Base-by-base conservation (phyloP, 2,329 filamentous ascomycete species). In the Apiospora koreana region DNA sequence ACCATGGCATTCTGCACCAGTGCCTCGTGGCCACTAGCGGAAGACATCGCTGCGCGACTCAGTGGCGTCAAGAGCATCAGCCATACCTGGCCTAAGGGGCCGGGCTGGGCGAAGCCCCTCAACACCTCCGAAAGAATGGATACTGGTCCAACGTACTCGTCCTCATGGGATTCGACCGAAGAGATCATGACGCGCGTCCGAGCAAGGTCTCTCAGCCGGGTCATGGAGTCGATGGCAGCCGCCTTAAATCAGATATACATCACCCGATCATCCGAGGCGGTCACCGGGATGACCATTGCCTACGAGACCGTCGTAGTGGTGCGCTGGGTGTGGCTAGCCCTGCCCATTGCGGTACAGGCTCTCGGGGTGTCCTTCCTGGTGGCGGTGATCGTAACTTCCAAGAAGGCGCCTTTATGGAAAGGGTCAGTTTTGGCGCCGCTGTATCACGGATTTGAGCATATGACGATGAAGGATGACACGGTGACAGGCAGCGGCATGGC, bases 371-470 rank as follows among this genome's bases (percentile, higher is more conserved):
- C 66, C 0, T 69, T 69, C 38, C 25, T 69, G 12, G 10, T 62
- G 21, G 38, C 42, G 10, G 69, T 67, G 54, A 58, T 69, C 10
- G 38, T 18, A 18, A 43, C 31, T 14, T 48, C 25, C 31, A 45
- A n/a, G 16, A 41, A 42, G 21, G 35, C 23, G 25, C 69, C 43
- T 5, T 18, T 67, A 5, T 67, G 69, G 64, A 67, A 67, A 31
- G 69, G 45, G 7, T 69, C 69, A 28, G 25, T 67, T 6, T 35
- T 69, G 41, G 68, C 62, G 9, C 31, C 48, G 23, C 41, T 69
- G 3, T 69, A 67, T 18, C 69, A 69, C 64, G 69, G 69, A 9
- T 46, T 69, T n/a, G 62, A 69, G 46, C 31, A 67, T 54, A 18
- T 16, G 10, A 23, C 25, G 25, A 8, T 28, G 8, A 16, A 25